Base-by-base conservation (phyloP, 345 rosid species). In the Citrus glauca region DNA sequence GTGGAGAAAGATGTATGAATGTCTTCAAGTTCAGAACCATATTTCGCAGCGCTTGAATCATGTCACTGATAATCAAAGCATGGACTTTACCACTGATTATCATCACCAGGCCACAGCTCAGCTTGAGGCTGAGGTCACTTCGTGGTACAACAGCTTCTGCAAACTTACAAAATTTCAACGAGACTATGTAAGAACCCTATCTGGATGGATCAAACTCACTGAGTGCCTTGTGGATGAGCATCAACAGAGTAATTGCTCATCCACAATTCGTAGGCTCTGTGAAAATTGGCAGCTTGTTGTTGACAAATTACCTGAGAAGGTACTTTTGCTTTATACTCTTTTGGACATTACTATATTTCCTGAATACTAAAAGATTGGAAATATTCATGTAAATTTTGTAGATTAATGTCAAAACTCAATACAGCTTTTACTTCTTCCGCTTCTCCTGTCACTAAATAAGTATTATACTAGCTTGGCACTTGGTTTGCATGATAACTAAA, bases 141-240 rank as follows among this genome's bases (percentile, higher is more conserved):
- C 87, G 80, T 95, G 98, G 97, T 84, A 88, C 78, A 64, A 79
- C 77, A 91, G 91, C 89, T 95, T 93, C 87, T 90, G 98, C 89
- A 87, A 79, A 76, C 91, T 95, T 42, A 53, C 82, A 55, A 88
- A 76, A 69, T 88, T 87, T 72, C 97, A 95, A 80, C 85, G 75
- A 66, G 98, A 89, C 33, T 95, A 93, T 45, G 88, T 89, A 74
- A 86, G 80, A 82, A 90, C 91, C 66, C 95, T 95, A 59, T 81
- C 72, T 74, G 63, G 77, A 59, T 95, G 98, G 98, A 84, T 92
- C 76, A 85, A 86, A 71, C 95, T 85, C 67, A 87, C 92, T 38
- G 83, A 84, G 48, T 79, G 82, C 85, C 93, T 90, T 75, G 85
- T 84, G 20, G 85, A 81, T 19, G 86, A 89, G 61, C 87, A 83